phyloP scores from a whole-genome alignment of 2,329 filamentous ascomycete genomes.

The Bipolaris sorokiniana region DNA sequence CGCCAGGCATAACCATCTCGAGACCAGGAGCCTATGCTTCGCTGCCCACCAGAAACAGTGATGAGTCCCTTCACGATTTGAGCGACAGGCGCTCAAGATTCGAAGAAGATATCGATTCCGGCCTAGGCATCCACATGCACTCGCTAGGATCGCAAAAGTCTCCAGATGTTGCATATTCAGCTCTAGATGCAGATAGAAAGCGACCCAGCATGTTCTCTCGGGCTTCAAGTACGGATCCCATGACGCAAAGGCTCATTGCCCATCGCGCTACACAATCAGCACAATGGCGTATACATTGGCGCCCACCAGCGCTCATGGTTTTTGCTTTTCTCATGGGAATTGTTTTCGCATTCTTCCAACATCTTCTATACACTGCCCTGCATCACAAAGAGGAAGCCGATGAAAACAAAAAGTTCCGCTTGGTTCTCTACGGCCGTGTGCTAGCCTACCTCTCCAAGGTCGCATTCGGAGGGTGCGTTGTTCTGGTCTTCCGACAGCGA shows the following conservation, averaged over 20 bases:
- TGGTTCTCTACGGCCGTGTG: constrained; percentile 44
- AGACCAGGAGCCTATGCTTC: constrained; percentile 25
- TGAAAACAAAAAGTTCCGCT: constrained; percentile 38
- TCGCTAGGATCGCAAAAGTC: constrained; percentile 31
- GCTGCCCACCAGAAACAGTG: constrained; percentile 24
- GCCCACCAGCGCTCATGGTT: constrained; percentile 37
- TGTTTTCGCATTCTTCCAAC: constrained; percentile 39
- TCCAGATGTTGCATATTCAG: constrained; percentile 28
- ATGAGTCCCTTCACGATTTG: constrained; percentile 19
- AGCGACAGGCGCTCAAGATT: constrained; percentile 25
- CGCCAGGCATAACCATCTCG: constrained; percentile 24
- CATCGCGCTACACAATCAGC: constrained; percentile 41
- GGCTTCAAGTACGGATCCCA: constrained; percentile 27
- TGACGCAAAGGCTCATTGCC: constrained; percentile 40
- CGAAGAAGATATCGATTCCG: constrained; percentile 25
- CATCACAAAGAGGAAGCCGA: constrained; percentile 35
- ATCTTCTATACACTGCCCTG: constrained; percentile 40
- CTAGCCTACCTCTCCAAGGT: constrained; percentile 46
- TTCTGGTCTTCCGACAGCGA: constrained; percentile 44
- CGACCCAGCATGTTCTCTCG: constrained; percentile 29
- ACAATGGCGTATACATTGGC: constrained; percentile 48
- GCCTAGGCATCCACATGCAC: constrained; percentile 39
- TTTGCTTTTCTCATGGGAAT: constrained; percentile 38
- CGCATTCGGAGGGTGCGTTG: constrained; percentile 41
- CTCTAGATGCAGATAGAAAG: constrained; percentile 17